These are phyloP conservation scores for Cystofilobasidium ferigula DNA, from an alignment of 768 basidiomycete species.

Conservation along the genomic window DNA sequence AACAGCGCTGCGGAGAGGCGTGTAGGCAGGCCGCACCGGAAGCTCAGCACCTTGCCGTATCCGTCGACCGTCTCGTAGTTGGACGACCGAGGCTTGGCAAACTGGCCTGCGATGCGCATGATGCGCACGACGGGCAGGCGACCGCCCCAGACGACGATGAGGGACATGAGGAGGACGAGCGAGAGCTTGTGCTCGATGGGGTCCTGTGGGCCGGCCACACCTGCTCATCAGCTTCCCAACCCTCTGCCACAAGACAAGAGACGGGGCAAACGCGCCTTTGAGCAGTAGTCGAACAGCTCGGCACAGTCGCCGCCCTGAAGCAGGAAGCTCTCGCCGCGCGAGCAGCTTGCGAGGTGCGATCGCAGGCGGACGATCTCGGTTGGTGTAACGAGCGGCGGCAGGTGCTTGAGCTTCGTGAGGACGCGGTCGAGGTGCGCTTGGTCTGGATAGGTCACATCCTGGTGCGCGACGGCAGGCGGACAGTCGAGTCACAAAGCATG, in stretches of 20 bases:
- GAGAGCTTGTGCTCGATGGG: constrained; percentile 40
- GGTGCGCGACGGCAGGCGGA: neutral
- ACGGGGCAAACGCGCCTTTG: constrained; percentile 5
- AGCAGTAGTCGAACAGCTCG: constrained; percentile 62
- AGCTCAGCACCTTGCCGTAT: constrained; percentile 62
- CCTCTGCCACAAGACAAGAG: neutral
- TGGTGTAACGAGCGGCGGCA: constrained; percentile 86
- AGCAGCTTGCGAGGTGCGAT: constrained; percentile 65
- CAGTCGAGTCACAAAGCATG: no score
- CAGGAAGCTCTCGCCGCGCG: constrained; percentile 79
- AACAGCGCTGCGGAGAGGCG: neutral
- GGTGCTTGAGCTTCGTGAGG: constrained; percentile 57
- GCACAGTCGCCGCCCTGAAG: constrained; percentile 97
- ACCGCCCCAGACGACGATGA: constrained; percentile 88
- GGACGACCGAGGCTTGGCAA: constrained; percentile 59
- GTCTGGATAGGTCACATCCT: constrained; percentile 67
- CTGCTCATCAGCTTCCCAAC: neutral
- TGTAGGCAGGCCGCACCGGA: constrained; percentile 49
- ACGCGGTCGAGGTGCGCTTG: constrained; percentile 57
- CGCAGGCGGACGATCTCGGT: constrained; percentile 82
- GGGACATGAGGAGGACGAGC: constrained; percentile 83
- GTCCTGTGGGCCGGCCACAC: constrained; percentile 26
- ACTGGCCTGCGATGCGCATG: constrained; percentile 51
- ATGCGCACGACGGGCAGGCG: constrained; percentile 73
- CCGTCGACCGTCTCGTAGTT: constrained; percentile 65